Conservation (phyloP, 164 flowering plant genomes). For the Cinnamomum micranthum region DNA sequence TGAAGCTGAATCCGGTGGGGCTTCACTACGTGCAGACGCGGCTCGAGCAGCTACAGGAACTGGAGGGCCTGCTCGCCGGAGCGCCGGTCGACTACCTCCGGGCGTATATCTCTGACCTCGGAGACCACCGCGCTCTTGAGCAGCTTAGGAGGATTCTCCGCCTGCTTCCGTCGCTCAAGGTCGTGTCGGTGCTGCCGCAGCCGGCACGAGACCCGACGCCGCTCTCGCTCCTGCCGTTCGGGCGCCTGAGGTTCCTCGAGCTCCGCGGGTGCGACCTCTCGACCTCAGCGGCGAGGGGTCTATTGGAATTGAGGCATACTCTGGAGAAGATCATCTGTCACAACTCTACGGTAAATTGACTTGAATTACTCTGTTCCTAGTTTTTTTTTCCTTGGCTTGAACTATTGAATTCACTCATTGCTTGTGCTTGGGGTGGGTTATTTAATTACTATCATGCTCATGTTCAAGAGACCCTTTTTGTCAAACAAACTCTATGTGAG, state of each 20-base stretch:
- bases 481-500: too few species aligned
- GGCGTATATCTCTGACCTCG: slow-evolving; percentile 93
- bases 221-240: slow-evolving; percentile 62
- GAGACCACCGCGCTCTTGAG: slow-evolving; percentile 93
- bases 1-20: slow-evolving; percentile 88
- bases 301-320: slow-evolving; percentile 75
- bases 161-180: slow-evolving; percentile 68
- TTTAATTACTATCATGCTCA: too few species aligned
- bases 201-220: slow-evolving; percentile 75
- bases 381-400: too few species aligned
- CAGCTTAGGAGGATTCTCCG: slow-evolving; percentile 80
- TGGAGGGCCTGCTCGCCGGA: slow-evolving; percentile 68
- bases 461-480: too few species aligned
- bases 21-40: slow-evolving; percentile 89
- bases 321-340: slow-evolving; percentile 86
- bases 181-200: slow-evolving; percentile 62
- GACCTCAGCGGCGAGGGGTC: slow-evolving; percentile 75
- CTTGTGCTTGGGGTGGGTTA: too few species aligned
- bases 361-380: not conserved
- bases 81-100: slow-evolving; percentile 97
- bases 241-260: slow-evolving; percentile 72
- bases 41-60: slow-evolving; percentile 75
- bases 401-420: too few species aligned
- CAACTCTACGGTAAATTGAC: slow-evolving; percentile 73
- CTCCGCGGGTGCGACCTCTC: slow-evolving; percentile 90